Conservation (phyloP, 305 asterid genomes). For the Fraxinus ornus region DNA sequence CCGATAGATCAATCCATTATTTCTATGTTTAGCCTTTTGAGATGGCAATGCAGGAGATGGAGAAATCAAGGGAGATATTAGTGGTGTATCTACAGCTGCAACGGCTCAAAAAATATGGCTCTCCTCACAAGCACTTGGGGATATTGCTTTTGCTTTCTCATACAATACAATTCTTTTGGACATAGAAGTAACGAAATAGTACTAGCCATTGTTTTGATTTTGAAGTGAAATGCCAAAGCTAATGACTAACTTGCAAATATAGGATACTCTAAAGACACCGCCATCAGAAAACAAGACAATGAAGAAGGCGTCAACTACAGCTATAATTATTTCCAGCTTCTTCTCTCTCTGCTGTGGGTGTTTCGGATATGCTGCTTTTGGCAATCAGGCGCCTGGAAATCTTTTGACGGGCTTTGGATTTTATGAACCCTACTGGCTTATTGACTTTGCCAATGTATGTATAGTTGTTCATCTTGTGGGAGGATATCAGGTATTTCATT, state of each 20-base stretch:
- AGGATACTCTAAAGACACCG: conserved; percentile 51
- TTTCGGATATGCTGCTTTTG: conserved; percentile 49
- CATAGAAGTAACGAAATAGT: conserved; percentile 36
- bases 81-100: conserved; percentile 30
- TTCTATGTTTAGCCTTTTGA: neutral
- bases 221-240: conserved; percentile 17
- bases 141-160: conserved; percentile 47
- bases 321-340: conserved; percentile 41
- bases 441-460: conserved; percentile 45
- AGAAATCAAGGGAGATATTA: conserved; percentile 38
- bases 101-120: conserved; percentile 44
- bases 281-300: conserved; percentile 41
- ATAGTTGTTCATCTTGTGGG: conserved; percentile 46
- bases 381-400: conserved; percentile 39
- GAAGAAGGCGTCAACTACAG: conserved; percentile 39
- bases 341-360: conserved; percentile 49
- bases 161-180: conserved; percentile 47
- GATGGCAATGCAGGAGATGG: conserved; percentile 38
- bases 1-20: neutral
- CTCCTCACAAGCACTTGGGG: conserved; percentile 49
- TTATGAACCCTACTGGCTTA: conserved; percentile 50
- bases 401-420: conserved; percentile 43
- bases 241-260: neutral
- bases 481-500: conserved; percentile 40
- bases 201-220: conserved; percentile 8